Base-by-base conservation (phyloP, 768 basidiomycete species). In the Cytidiella melzeri region DNA sequence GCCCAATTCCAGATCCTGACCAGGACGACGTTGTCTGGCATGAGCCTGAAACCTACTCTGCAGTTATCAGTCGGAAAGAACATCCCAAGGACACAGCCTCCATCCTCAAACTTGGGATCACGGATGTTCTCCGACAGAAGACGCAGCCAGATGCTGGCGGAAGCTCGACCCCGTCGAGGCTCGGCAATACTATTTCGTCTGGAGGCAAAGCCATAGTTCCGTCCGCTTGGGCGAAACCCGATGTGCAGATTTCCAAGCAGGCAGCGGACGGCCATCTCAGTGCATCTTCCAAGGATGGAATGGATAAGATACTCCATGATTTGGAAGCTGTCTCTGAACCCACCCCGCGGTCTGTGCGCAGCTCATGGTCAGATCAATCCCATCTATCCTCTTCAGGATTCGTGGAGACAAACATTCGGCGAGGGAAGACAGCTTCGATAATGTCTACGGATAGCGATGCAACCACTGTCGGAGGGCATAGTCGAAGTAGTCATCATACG, bases 51-150 rank as follows among this genome's bases (percentile, higher is more conserved):
- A 57, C 71, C 5, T 83, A 73, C 55, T 79, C 81, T 1, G 75
- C 81, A 0, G 71, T 79, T 11, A 76, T 85, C 50, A 74, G 73
- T 24, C 67, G 84, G 10, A 85, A 80, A 58, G 81, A 83, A 50
- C 75, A 83, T 54, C 75, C 80, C 0, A 73, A 76, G 15, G 85
- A 87, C 53, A 70, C 74, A 0, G 71, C 81, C 1, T 74, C 77
- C 1, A 57, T 85, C 1, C 64, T 64, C 15, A 54, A 49, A 49
- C 48, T 84, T 5, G 75, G 78, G 0, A 67, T 88, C 11, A 69
- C 81, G 1, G 82, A 83, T 26, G 83, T 84, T 7, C 64, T 87
- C 4, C 71, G 82, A 11, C 75, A 80, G 48, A 78, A 77, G 54
- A 62, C 69, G 0, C 70, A 74, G 4, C 57, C 60, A 10, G 75